Conservation (phyloP, 495 filamentous ascomycete genomes). For the Penicillium tannophilum region DNA sequence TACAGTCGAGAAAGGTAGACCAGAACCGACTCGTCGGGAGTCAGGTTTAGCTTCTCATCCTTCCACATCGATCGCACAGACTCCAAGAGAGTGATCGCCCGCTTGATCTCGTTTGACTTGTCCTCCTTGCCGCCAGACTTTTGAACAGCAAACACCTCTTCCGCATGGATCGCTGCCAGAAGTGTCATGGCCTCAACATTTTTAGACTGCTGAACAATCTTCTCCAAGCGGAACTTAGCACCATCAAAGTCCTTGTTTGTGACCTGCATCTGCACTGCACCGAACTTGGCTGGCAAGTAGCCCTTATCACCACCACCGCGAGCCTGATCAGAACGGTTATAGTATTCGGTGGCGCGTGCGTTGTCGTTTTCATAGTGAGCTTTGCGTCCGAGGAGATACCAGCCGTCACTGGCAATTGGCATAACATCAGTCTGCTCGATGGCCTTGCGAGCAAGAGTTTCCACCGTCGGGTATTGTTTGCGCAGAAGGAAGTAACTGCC, state of each 20-base stretch:
- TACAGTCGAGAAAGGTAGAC: constrained; percentile 91
- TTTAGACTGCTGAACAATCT: constrained; percentile 83
- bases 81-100: constrained; percentile 81
- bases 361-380: constrained; percentile 74
- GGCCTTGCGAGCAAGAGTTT: constrained; percentile 84
- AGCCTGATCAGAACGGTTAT: constrained; percentile 83
- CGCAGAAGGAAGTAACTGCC: constrained; percentile 82
- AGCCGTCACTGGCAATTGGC: constrained; percentile 92
- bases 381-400: constrained; percentile 90
- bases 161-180: constrained; percentile 85
- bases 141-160: constrained; percentile 85
- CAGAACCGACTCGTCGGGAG: constrained; percentile 82
- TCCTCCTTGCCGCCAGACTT: constrained; percentile 77
- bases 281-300: constrained; percentile 90
- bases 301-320: constrained; percentile 85
- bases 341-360: constrained; percentile 74
- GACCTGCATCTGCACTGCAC: constrained; percentile 83
- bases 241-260: constrained; percentile 81
- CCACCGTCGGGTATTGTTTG: constrained; percentile 75
- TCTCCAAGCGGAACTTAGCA: constrained; percentile 91
- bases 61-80: constrained; percentile 88
- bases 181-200: constrained; percentile 90
- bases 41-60: constrained; percentile 77
- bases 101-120: constrained; percentile 77
- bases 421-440: constrained; percentile 95